Conservation (phyloP, 2,329 filamentous ascomycete species). For the Reticulascus tulasneorum region DNA sequence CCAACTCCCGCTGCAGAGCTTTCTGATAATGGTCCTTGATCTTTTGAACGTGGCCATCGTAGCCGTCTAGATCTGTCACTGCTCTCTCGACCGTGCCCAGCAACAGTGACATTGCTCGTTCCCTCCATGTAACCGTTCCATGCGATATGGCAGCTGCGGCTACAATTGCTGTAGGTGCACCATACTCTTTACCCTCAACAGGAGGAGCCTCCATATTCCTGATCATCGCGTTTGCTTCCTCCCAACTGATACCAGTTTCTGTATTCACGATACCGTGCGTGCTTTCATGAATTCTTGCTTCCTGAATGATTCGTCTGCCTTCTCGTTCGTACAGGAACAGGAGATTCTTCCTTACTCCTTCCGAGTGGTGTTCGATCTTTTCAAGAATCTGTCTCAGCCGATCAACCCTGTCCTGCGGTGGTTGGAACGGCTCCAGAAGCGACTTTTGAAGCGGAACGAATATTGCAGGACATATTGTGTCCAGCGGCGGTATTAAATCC, state of each 20-base stretch:
- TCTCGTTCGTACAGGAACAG: conserved; percentile 29
- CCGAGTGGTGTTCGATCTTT: conserved; percentile 25
- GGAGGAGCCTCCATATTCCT: conserved; percentile 2
- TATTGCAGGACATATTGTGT: conserved; percentile 22
- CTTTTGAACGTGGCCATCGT: conserved; percentile 17
- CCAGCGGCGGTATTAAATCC: conserved; percentile 20
- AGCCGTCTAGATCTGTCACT: conserved; percentile 16
- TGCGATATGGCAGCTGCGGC: too few relatives aligned
- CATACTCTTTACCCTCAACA: too few relatives aligned
- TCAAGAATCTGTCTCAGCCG: conserved; percentile 23
- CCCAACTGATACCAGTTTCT: not conserved
- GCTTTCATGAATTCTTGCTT: conserved; percentile 15
- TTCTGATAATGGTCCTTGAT: conserved; percentile 15
- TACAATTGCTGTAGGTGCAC: too few relatives aligned
- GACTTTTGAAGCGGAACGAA: conserved; percentile 29
- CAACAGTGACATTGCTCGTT: conserved; percentile 12
- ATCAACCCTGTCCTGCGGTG: conserved; percentile 22
- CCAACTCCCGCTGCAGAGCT: conserved; percentile 19
- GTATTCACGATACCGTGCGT: conserved; percentile 1
- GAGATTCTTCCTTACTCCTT: conserved; percentile 26
- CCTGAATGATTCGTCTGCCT: conserved; percentile 22
- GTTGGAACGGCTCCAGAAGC: conserved; percentile 20
- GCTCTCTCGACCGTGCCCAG: conserved; percentile 16
- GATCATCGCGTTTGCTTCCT: conserved; percentile 3
- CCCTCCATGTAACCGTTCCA: too few relatives aligned